Conservation (phyloP, 805 yeast species). For the Yarrowia bubula region DNA sequence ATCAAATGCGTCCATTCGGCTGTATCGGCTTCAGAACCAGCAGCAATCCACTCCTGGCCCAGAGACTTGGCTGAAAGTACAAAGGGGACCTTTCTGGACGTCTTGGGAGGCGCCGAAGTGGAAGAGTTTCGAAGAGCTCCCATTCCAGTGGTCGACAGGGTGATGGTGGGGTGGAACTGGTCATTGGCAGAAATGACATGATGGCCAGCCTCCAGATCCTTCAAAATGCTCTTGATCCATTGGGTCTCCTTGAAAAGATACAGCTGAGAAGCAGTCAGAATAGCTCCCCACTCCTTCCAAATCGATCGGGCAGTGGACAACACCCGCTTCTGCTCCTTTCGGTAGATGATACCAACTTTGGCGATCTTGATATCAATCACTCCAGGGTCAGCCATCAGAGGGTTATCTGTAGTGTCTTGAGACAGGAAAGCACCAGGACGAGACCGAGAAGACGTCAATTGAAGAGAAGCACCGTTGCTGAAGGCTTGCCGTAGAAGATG, state of each 20-base stretch:
- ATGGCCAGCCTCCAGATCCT: background rate
- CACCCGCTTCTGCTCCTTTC: conserved; percentile 40
- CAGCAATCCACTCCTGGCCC: conserved; percentile 44
- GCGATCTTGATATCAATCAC: conserved; percentile 42
- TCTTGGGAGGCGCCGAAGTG: conserved; percentile 29
- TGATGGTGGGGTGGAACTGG: conserved; percentile 42
- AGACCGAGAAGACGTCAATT: conserved; percentile 41
- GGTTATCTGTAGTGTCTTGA: conserved; percentile 34
- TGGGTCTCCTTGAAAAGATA: conserved; percentile 43
- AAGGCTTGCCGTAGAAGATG: conserved; percentile 35
- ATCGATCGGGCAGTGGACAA: conserved; percentile 35
- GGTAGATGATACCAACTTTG: conserved; percentile 41
- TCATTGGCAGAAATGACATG: conserved; percentile 40
- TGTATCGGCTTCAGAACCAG: conserved; percentile 47
- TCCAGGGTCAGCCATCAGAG: conserved; percentile 39
- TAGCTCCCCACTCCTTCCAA: conserved; percentile 46
- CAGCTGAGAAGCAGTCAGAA: conserved; percentile 44
- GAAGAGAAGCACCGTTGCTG: conserved; percentile 38
- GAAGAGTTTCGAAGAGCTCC: conserved; percentile 40
- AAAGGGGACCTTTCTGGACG: conserved; percentile 34
- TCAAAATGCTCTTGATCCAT: conserved; percentile 39
- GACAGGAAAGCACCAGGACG: conserved; percentile 41
- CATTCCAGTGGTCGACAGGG: conserved; percentile 42
- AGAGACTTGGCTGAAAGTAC: conserved; percentile 38
- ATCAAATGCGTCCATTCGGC: conserved; percentile 59